These are phyloP conservation scores for Immersiporthe knoxdaviesiana DNA, from an alignment of 2,329 filamentous ascomycete genomes.

Conservation along the genomic window DNA sequence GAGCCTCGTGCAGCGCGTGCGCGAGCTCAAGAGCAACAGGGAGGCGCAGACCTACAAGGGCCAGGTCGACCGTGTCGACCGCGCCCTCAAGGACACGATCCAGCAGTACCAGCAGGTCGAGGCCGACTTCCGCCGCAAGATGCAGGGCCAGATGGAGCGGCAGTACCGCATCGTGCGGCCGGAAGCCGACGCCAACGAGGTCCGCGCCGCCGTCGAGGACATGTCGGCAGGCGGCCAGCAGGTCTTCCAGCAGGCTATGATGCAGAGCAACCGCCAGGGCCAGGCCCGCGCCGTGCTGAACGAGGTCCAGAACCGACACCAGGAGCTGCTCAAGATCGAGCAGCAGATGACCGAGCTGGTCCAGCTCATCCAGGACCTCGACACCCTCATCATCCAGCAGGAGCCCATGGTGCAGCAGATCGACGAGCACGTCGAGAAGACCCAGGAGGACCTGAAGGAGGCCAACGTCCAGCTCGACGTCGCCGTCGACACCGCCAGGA, in stretches of 20 bases:
- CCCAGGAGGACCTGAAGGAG: slow-evolving; percentile 80
- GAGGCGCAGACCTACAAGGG: slow-evolving; percentile 76
- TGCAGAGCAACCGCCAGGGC: slow-evolving; percentile 78
- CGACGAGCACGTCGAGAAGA: slow-evolving; percentile 84
- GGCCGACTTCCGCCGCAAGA: slow-evolving; percentile 76
- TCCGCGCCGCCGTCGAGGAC: slow-evolving; percentile 76
- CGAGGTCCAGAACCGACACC: slow-evolving; percentile 81
- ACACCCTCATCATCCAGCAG: slow-evolving; percentile 83
- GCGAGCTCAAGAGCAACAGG: slow-evolving; percentile 78
- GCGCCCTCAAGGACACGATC: slow-evolving; percentile 79
- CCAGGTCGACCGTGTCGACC: slow-evolving; percentile 82
- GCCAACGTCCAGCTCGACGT: slow-evolving; percentile 81
- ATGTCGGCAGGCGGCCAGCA: slow-evolving; percentile 70
- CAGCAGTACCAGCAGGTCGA: slow-evolving; percentile 81
- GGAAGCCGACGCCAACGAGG: slow-evolving; percentile 77
- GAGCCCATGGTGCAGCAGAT: slow-evolving; percentile 80
- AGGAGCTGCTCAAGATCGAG: slow-evolving; percentile 90
- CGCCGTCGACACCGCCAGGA: slow-evolving; percentile 81
- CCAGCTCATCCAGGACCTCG: slow-evolving; percentile 87
- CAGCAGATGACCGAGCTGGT: slow-evolving; percentile 84
- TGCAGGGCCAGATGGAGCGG: slow-evolving; percentile 81
- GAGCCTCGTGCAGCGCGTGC: slow-evolving; percentile 76
- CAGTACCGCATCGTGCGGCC: slow-evolving; percentile 90
- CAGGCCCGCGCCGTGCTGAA: slow-evolving; percentile 79
- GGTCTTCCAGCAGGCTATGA: slow-evolving; percentile 85